Conservation (phyloP, 805 yeast genomes). For the Saturnispora besseyi region DNA sequence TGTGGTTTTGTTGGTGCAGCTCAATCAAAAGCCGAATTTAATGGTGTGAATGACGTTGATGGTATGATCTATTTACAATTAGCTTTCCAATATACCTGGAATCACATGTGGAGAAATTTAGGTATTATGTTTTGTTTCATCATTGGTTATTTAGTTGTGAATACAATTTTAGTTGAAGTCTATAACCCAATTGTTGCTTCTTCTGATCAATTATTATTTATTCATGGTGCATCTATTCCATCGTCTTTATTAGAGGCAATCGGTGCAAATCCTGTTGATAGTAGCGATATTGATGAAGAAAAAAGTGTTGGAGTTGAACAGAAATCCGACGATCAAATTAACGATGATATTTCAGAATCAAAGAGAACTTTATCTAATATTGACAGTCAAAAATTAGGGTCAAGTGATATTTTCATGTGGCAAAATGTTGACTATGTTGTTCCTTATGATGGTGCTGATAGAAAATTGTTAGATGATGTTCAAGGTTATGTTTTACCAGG, state of each 20-base stretch:
- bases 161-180: conserved; percentile 24
- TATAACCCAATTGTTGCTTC: conserved; percentile 24
- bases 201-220: conserved; percentile 27
- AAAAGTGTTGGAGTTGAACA: conserved; percentile 7
- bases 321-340: conserved; percentile 4
- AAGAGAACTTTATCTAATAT: background rate
- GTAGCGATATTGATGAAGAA: background rate
- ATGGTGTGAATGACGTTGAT: conserved; percentile 31
- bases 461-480: conserved; percentile 35
- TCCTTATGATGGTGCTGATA: conserved; percentile 35
- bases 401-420: conserved; percentile 51
- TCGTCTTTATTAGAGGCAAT: conserved; percentile 22
- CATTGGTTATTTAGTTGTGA: conserved; percentile 30
- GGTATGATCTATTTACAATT: conserved; percentile 42
- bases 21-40: conserved; percentile 13
- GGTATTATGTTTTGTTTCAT: conserved; percentile 42
- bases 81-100: conserved; percentile 42
- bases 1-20: conserved; percentile 48
- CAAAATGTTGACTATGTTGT: conserved; percentile 51
- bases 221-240: conserved; percentile 23
- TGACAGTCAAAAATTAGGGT: conserved; percentile 20
- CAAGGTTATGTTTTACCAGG: conserved; percentile 44
- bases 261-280: conserved; percentile 17
- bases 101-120: conserved; percentile 73
- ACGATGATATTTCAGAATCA: background rate